Base-by-base conservation (phyloP, 2,329 filamentous ascomycete species). In the Cladosporium austrohemisphaericum region DNA sequence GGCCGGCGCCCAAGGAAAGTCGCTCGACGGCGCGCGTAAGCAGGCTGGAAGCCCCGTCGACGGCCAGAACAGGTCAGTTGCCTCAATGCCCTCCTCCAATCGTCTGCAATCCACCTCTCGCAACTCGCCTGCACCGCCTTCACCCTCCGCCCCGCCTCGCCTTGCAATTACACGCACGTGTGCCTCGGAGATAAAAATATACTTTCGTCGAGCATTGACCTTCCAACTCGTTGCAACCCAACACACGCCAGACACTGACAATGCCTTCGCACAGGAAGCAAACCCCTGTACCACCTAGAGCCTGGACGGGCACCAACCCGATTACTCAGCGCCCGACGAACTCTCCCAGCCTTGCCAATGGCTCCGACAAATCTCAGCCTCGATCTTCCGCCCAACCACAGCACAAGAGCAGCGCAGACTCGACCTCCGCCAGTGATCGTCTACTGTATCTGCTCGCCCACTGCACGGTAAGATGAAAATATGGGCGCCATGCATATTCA, bases 401-500 rank as follows among this genome's bases (percentile, higher is more conserved):
- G 41, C 32, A 44, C 19, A 60, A 57, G 49, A 52, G 43, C 48
- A 64, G 68, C 31, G 74, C 71, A 60, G 77, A 82, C 56, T 66
- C 72, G 68, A 51, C 75, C 18, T 65, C 77, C 23, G 74, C 79
- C 28, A 76, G 80, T 62, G 80, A 84, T 60, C 75, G 80, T 41
- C 71, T 83, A 52, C 60, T 80, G 55, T 83, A 79, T 64, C 68
- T 84, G 50, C 63, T 83, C 52, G 75, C 77, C 51, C 78, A 78
- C 58, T 75, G 78, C 56, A 76, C 77, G 61, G 81, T 84, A 16
- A 47, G 33, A 35, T n/a, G 8, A 31, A 10, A 31, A 5, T 4
- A 72, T 66, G 77, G 69, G 83, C 81, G 46, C 72, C 94, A 57
- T 85, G 84, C 59, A 78, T 93, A 65, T 87, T 91, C 72, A 23